These are phyloP conservation scores for Pichia terricola DNA, from an alignment of 1,139 yeast genomes.

Conservation along the genomic window DNA sequence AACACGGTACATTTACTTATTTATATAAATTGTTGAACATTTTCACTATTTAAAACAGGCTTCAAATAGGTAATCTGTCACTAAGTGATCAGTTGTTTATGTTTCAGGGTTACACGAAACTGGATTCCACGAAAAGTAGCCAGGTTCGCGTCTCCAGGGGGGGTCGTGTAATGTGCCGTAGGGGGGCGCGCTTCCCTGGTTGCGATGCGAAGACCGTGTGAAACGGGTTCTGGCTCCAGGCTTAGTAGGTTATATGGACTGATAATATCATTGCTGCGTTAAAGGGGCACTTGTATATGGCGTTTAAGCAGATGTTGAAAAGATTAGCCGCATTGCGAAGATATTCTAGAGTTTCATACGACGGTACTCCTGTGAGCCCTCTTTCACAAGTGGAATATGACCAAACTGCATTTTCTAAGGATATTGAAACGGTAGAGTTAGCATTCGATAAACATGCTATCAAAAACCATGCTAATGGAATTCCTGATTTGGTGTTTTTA, in stretches of 20 bases:
- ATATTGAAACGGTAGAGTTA: conserved; percentile 35
- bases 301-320: neutral
- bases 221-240: neutral
- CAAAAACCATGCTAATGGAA: conserved; percentile 4
- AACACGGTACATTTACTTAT: neutral
- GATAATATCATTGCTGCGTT: too few relatives aligned
- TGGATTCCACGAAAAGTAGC: too few relatives aligned
- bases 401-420: neutral
- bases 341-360: neutral
- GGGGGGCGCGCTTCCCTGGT: too few relatives aligned
- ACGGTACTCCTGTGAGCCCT: neutral
- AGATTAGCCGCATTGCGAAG: neutral
- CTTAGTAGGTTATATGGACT: neutral
- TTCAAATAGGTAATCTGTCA: too few relatives aligned
- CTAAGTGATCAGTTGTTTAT: too few relatives aligned
- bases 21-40: too few relatives aligned
- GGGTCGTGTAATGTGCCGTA: neutral
- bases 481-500: conserved; percentile 55
- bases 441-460: conserved; percentile 32
- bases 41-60: too few relatives aligned
- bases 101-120: too few relatives aligned
- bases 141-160: neutral
- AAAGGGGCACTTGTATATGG: too few relatives aligned
- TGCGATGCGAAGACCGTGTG: neutral
- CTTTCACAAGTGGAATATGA: neutral